Percentiles rank a stretch among this genome's conserved stretches.
phyloP scores from a whole-genome alignment of 225 moss, liverwort and hornwort genomes.

The Polytrichum commune region DNA sequence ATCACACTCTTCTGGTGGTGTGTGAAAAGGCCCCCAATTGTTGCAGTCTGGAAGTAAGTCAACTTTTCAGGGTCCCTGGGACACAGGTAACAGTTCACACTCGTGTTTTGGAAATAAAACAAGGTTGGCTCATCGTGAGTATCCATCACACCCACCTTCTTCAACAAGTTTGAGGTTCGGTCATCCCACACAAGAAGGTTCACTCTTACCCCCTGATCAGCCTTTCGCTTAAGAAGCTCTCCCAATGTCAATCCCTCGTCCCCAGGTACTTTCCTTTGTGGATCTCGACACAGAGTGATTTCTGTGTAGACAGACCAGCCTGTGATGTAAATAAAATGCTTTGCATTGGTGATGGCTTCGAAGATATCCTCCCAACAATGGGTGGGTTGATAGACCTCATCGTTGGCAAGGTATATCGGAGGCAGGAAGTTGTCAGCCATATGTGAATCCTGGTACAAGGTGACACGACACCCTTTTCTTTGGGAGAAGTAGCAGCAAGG shows the following conservation, averaged over 20 bases:
- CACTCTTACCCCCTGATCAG: slow-evolving; percentile 74
- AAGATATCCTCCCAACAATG: slow-evolving; percentile 90
- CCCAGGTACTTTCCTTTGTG: slow-evolving; percentile 54
- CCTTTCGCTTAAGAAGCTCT: slow-evolving; percentile 70
- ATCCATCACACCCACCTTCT: slow-evolving; percentile 45
- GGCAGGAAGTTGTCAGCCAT: slow-evolving; percentile 82
- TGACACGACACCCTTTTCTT: slow-evolving; percentile 69
- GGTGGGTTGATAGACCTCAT: slow-evolving; percentile 45
- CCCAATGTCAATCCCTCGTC: slow-evolving; percentile 73
- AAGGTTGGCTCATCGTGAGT: slow-evolving; percentile 51
- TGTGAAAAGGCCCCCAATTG: slow-evolving; percentile 49
- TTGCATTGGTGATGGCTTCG: slow-evolving; percentile 59
- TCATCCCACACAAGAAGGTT: slow-evolving; percentile 97
- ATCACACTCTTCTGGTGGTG: slow-evolving; percentile 64
- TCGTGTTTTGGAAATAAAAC: slow-evolving; percentile 30
- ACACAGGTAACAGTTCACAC: slow-evolving; percentile 52
- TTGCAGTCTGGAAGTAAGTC: slow-evolving; percentile 37
- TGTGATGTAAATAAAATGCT: slow-evolving; percentile 80
- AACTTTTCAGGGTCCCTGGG: slow-evolving; percentile 47
- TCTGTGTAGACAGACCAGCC: slow-evolving; percentile 95
- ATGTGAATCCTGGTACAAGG: slow-evolving; percentile 85
- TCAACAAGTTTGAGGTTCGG: slow-evolving; percentile 62
- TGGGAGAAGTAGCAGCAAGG: slow-evolving; percentile 77
- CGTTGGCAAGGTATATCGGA: slow-evolving; percentile 59
- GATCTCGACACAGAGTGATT: slow-evolving; percentile 69